phyloP scores from a whole-genome alignment of 352 stramenopile species.

The Globisporangium rhizosaccharum region DNA sequence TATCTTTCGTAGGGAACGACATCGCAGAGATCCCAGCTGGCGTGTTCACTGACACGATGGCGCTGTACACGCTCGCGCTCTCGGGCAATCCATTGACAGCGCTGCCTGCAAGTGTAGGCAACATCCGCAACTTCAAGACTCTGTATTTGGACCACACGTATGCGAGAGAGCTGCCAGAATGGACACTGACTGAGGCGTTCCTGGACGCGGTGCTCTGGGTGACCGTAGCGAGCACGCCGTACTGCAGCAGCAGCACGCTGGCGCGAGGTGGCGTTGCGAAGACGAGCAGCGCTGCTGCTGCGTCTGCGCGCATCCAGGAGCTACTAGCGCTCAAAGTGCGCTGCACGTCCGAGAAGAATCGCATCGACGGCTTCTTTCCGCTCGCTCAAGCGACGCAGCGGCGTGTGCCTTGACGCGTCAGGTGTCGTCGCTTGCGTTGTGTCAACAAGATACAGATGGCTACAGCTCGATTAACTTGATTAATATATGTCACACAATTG shows the following conservation, averaged over 20 bases:
- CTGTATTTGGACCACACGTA: constrained; percentile 8
- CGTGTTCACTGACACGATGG: constrained; percentile 2
- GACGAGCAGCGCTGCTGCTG: neutral
- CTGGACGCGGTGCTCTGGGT: constrained; percentile 10
- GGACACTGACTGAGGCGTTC: constrained; percentile 5
- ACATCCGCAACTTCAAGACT: constrained; percentile 8
- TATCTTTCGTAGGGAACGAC: constrained; percentile 9
- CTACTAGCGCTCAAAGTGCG: constrained; percentile 9
- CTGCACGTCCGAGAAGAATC: constrained; percentile 10
- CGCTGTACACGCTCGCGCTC: constrained; percentile 7
- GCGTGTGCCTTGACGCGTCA: neutral
- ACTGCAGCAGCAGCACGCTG: neutral
- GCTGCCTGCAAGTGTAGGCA: constrained; percentile 1
- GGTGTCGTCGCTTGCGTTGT: no score
- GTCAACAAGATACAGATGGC: no score
- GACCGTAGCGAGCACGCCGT: neutral
- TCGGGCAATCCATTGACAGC: constrained; percentile 5
- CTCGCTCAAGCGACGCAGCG: neutral
- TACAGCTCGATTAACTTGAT: no score
- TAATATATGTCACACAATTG: no score
- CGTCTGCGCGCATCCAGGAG: constrained; percentile 3
- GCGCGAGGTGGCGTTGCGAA: no score
- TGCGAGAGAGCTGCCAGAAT: neutral
- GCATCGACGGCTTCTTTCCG: constrained; percentile 7
- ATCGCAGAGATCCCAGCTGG: constrained; percentile 4